These are phyloP conservation scores for Syzygium jambos DNA, from an alignment of 345 rosid genomes.

Conservation along the genomic window DNA sequence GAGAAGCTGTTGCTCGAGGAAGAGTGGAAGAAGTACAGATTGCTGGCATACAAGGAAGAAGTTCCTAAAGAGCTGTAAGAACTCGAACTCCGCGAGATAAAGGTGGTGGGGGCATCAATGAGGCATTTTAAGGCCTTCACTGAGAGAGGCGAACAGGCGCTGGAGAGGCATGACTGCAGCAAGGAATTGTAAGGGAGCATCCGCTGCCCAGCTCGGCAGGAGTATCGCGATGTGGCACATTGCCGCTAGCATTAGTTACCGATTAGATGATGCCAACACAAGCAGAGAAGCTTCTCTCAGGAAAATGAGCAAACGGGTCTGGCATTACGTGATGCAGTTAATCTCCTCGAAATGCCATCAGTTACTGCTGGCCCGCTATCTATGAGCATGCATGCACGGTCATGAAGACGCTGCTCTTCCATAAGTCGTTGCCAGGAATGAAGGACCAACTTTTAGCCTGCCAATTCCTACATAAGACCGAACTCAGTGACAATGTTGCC, in stretches of 20 bases:
- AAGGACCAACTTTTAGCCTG: neutral
- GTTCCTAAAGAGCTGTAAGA: neutral
- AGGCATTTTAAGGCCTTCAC: neutral
- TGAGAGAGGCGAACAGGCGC: neutral
- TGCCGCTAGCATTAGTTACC: neutral
- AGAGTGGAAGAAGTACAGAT: neutral
- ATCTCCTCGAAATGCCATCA: neutral
- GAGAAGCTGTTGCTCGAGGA: neutral
- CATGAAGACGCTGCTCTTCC: neutral
- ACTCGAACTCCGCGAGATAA: neutral
- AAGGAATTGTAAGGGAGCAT: neutral
- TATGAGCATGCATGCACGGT: neutral
- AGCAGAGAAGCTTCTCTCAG: neutral
- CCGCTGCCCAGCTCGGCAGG: neutral
- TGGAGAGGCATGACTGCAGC: neutral
- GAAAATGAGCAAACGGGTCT: neutral
- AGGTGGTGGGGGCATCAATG: neutral
- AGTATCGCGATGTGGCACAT: neutral
- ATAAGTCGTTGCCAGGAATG: no score
- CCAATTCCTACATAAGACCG: neutral
- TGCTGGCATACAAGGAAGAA: neutral
- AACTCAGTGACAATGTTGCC: neutral
- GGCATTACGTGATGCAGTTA: constrained; percentile 1
- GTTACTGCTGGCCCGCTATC: neutral
- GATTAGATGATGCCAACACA: neutral